Evolutionary conservation across 371 early-diverging fungal species (phyloP).

Genomic region (Actinomortierella ambigua): DNA sequence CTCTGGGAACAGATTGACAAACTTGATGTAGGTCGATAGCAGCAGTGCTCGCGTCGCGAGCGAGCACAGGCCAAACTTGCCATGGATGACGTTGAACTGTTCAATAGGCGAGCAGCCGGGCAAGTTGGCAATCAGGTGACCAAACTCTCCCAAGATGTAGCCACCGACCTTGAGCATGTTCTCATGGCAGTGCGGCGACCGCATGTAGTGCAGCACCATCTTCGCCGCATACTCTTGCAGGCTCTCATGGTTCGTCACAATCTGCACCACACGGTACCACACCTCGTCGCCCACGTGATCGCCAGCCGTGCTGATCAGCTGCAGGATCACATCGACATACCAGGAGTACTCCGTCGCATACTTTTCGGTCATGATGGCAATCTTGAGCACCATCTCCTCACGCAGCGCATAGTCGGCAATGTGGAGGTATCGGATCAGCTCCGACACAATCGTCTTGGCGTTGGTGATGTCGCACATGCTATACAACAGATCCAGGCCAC

Average conservation of each 20-base stretch:
- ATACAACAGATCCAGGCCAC: conserved; percentile 95
- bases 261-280: conserved; percentile 97
- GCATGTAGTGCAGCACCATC: conserved; percentile 80
- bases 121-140: conserved; percentile 90
- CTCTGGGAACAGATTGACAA: conserved; percentile 95
- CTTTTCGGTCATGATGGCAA: conserved; percentile 97
- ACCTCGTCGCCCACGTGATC: conserved; percentile 96
- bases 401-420: conserved; percentile 90
- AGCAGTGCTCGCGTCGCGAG: conserved; percentile 82
- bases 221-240: conserved; percentile 92
- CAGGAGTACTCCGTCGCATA: conserved; percentile 96
- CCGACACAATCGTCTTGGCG: conserved; percentile 87
- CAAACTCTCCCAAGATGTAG: conserved; percentile 96
- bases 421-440: conserved; percentile 86
- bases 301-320: conserved; percentile 93
- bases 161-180: conserved; percentile 94
- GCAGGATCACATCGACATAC: conserved; percentile 97
- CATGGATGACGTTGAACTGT: conserved; percentile 91
- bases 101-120: conserved; percentile 87
- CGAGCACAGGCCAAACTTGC: conserved; percentile 84
- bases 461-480: conserved; percentile 94
- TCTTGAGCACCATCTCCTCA: conserved; percentile 97
- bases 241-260: conserved; percentile 91
- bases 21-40: conserved; percentile 92
- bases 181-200: conserved; percentile 90